Evolutionary conservation across 2,329 filamentous ascomycete genomes (phyloP).

Genomic region (Stachybotrys chartarum): DNA sequence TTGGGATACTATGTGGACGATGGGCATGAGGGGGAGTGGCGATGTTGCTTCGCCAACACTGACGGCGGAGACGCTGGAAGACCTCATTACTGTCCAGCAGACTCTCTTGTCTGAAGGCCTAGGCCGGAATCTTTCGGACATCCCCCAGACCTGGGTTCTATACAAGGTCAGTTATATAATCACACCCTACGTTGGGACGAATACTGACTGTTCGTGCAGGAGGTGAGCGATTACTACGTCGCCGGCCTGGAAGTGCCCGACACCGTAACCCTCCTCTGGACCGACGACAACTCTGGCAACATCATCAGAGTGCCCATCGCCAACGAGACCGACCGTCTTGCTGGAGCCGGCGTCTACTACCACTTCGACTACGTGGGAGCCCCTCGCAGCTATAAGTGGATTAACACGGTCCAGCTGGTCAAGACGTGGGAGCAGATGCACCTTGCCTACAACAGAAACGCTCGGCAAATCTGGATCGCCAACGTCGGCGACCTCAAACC

Average conservation of each 20-base stretch:
- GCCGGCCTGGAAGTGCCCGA: slow-evolving; percentile 55
- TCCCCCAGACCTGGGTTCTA: slow-evolving; percentile 51
- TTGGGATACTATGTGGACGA: slow-evolving; percentile 58
- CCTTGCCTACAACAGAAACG: slow-evolving; percentile 39
- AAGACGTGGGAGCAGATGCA: slow-evolving; percentile 31
- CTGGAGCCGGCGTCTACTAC: slow-evolving; percentile 52
- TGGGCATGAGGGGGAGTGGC: slow-evolving; percentile 63
- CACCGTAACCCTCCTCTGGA: slow-evolving; percentile 54
- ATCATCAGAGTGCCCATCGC: slow-evolving; percentile 50
- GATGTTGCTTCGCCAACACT: slow-evolving; percentile 48
- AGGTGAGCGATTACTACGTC: slow-evolving; percentile 41
- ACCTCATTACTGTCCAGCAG: slow-evolving; percentile 24
- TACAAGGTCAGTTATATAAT: slow-evolving; percentile 53
- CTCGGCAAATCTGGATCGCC: slow-evolving; percentile 53
- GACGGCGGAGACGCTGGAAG: slow-evolving; percentile 25
- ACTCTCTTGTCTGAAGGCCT: slow-evolving; percentile 13
- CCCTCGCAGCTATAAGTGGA: slow-evolving; percentile 54
- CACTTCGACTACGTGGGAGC: slow-evolving; percentile 59
- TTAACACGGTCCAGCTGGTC: slow-evolving; percentile 34
- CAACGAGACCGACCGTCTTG: slow-evolving; percentile 45
- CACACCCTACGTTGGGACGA: not conserved
- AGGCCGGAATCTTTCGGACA: slow-evolving; percentile 3
- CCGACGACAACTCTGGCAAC: slow-evolving; percentile 58
- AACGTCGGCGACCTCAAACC: slow-evolving; percentile 58
- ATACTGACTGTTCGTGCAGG: not conserved